These are phyloP conservation scores for Pelargonium cotyledonis DNA, from an alignment of 441 rosid species.

Conservation along the genomic window DNA sequence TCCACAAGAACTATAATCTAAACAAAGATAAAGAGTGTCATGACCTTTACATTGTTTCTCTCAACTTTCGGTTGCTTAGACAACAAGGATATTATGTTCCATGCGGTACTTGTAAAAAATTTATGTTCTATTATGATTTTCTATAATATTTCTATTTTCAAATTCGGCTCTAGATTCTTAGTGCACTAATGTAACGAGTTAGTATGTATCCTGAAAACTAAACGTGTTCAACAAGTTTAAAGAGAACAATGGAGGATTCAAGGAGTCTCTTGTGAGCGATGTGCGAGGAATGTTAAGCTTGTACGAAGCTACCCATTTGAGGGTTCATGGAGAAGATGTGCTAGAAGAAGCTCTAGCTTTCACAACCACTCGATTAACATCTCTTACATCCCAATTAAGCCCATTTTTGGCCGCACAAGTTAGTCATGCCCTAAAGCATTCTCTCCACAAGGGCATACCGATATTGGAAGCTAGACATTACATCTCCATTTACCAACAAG, in stretches of 20 bases:
- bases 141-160: background rate
- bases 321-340: conserved; percentile 22
- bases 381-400: background rate
- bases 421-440: background rate
- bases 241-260: conserved; percentile 14
- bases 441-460: background rate
- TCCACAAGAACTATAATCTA: background rate
- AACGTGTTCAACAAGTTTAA: conserved; percentile 22
- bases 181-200: background rate
- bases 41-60: conserved; percentile 12
- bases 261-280: conserved; percentile 6
- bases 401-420: background rate
- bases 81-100: conserved; percentile 20
- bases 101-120: conserved; percentile 6
- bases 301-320: conserved; percentile 24
- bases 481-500: conserved; percentile 12
- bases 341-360: conserved; percentile 26
- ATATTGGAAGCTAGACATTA: conserved; percentile 16
- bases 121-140: too few species aligned
- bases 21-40: background rate
- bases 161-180: too few species aligned
- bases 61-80: conserved; percentile 29
- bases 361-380: conserved; percentile 9
- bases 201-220: background rate
- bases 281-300: conserved; percentile 20